Evolutionary conservation across 2,329 filamentous ascomycete genomes (phyloP), one percentile per base, ranked within the genome.

Genomic region (Tolypocladium nubicola): DNA sequence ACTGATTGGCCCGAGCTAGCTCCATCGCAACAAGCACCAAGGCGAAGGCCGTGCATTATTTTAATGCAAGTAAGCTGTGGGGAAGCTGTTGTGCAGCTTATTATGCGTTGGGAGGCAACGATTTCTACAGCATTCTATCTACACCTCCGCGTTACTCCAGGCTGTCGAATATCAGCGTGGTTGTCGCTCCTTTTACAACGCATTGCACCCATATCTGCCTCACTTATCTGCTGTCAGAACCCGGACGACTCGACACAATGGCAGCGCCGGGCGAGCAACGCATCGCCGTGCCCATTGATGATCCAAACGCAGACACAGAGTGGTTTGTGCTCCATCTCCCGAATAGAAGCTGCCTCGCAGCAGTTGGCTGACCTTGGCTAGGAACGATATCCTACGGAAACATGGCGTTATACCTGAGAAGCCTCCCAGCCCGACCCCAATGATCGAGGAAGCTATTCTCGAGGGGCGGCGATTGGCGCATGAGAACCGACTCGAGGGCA

Each of bases 401-500:
- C 91, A 99, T 77, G 90, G 91, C 63, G 81, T 99, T 63, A 97
- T 99, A 61, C 94, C 94, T n/a, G 92, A 97, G 71, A 97, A 96
- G 71, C 91, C 93, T 0, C 91, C 92, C 3, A 96, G 93, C 52
- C 94, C 94, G 2, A 97, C 94, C 2, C 91, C 92, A 8, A 87
- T 96, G 76, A 97, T 99, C 66, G 88, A 99, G 75, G 93, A 97
- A 77, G 94, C 94, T 4, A 83, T 99, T 52, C 73, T 87, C 23
- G 89, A 96, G 75, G 94, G 89, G 14, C 84, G 89, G 58, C 79
- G 86, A 65, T 79, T 95, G 61, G 92, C 92, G 35, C 86, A 97
- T 67, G 93, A 97, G 70, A 97, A 97, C 70, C 80, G 94, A 56
- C 77, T 99, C 1, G 92, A 97, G 71, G 90, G 92, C 63, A 97